A percentile compares a stretch with the other conserved stretches of the same genome.
Evolutionary conservation across 495 filamentous ascomycete species (phyloP).

Genomic region (Hypoxylon perforatum): DNA sequence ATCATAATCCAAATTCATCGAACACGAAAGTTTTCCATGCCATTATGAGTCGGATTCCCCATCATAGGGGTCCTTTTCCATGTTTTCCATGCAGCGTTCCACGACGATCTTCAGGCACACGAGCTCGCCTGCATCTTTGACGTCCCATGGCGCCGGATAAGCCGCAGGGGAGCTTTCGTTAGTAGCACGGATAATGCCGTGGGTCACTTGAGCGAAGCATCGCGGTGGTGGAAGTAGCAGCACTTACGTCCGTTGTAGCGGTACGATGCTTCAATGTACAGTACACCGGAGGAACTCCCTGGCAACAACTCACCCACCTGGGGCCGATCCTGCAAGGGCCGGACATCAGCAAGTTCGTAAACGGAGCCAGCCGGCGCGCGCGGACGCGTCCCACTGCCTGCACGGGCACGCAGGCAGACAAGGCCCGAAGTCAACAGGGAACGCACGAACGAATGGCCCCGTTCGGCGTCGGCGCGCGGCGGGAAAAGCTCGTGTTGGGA

Average conservation of each 20-base stretch:
- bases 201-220: too few species aligned
- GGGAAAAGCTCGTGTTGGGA: constrained; percentile 37
- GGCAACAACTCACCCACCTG: background rate
- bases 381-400: constrained; percentile 5
- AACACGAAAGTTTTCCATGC: background rate
- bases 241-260: constrained; percentile 22
- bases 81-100: constrained; percentile 3
- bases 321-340: constrained; percentile 9
- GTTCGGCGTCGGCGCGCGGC: constrained; percentile 5
- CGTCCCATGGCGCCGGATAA: background rate
- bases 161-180: background rate
- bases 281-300: background rate
- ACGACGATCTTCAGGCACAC: constrained; percentile 6
- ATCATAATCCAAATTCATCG: too few species aligned
- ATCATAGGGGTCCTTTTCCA: background rate
- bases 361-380: constrained; percentile 4
- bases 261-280: constrained; percentile 20
- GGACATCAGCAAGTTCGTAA: constrained; percentile 17
- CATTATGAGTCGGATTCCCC: too few species aligned
- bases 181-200: constrained; percentile 3
- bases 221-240: too few species aligned
- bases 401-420: constrained; percentile 3
- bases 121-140: background rate
- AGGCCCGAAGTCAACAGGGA: constrained; percentile 19
- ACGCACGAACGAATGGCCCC: too few species aligned